Evolutionary conservation across 768 basidiomycete species (phyloP), one percentile per base, ranked within the genome.

Genomic region (Phlebiopsis gigantea): DNA sequence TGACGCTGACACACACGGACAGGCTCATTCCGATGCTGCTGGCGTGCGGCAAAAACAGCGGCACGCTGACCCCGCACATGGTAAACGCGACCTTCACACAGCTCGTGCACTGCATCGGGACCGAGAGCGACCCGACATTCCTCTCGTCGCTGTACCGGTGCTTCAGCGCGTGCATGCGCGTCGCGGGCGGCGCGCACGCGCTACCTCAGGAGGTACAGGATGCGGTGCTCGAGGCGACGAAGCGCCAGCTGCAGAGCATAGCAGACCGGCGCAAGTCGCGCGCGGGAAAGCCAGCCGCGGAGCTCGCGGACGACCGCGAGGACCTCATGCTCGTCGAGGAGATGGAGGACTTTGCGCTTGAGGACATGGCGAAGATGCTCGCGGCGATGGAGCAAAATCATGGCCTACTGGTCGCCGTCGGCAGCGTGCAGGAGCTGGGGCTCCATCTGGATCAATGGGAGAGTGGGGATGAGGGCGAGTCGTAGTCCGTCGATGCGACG

Each of bases 261-360:
- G 90, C 89, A 0, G 88, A 90, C 39, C 77, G 77, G 61, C 80
- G 90, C 22, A 83, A 83, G 59, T 68, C 75, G 2, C 78, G 89
- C 21, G 68, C 76, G 4, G 69, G 75, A 56, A 63, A 75, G 17
- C 70, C 69, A 14, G 63, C 66, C 19, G 51, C 54, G 17, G 69
- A 66, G 52, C 53, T 65, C 60, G 73, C 75, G 55, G 79, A 83
- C 53, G 87, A 90, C 50, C 72, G 73, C 56, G 87, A 90, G 59
- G 88, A 91, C 60, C 70, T 88, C 61, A 80, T 79, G 67, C 67
- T 90, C 53, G 65, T 88, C 39, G 88, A 92, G 68, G 89, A 93
- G 75, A 84, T 90, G 72, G 90, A 90, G 67, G 88, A 88, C 55
- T 90, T 87, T 64, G 86, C 83, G 62, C 66, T 90, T 61, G 88